Base-by-base conservation (phyloP, 768 basidiomycete species). In the Serendipita indica region DNA sequence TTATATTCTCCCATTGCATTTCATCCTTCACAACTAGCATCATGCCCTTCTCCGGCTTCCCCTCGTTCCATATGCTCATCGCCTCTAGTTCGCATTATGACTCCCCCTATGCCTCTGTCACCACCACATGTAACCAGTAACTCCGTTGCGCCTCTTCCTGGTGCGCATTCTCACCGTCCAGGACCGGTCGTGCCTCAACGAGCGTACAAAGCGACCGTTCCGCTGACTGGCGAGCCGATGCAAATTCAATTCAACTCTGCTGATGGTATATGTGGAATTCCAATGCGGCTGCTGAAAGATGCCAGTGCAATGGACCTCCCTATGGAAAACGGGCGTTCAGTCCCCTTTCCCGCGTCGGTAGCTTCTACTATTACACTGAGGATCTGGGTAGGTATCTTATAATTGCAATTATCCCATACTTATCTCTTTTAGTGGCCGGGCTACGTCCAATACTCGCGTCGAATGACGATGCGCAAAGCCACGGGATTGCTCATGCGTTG, bases 401-500 rank as follows among this genome's bases (percentile, higher is more conserved):
- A 10, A 16, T 7, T 54, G 12, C 32, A 27, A 4, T 54, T 13
- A 12, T 54, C 7, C 49, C 49, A 33, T 54, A 43, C 41, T 43
- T 7, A 43, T 27, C 22, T 30, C 12, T n/a, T 28, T 54, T 3
- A 54, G 49, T 54, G 49, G 49, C 49, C 49, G 49, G 49, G 49
- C 32, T 54, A 54, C 25, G 22, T 54, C 10, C 49, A 54, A 54
- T 54, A 54, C 25, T 54, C 49, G 22, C 49, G 49, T 3, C 49
- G 49, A 54, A 54, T 54, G 49, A 54, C 49, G 16, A 54, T 54
- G 49, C 20, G 49, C 16, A 54, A 54, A 18, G 49, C 49, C 49
- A 22, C 49, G 22, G 25, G 49, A 18, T 33, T 54, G 32, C 49
- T 54, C 32, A 54, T 54, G 49, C 49, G 49, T 28, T 20, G 5